These are phyloP conservation scores for Physcomitrium patens DNA, from an alignment of 225 moss, liverwort and hornwort species.

Conservation along the genomic window DNA sequence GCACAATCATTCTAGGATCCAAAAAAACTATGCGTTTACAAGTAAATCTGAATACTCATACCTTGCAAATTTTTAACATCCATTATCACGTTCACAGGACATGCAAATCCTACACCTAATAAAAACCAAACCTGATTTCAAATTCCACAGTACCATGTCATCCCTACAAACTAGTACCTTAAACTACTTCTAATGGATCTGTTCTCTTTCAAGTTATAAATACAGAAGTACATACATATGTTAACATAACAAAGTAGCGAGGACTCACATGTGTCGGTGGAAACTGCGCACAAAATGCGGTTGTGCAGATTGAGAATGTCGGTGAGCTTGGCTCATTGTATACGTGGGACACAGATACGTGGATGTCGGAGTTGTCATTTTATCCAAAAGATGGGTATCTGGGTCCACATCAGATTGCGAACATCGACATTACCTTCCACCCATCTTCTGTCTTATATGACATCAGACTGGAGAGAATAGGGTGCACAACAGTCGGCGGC, in stretches of 20 bases:
- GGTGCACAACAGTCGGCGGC: slow-evolving; percentile 72
- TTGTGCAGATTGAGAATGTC: slow-evolving; percentile 69
- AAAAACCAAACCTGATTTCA: too few species aligned
- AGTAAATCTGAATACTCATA: slow-evolving; percentile 13
- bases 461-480: slow-evolving; percentile 68
- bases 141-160: too few species aligned
- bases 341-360: slow-evolving; percentile 71
- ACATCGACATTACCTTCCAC: slow-evolving; percentile 79
- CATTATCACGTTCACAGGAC: too few species aligned
- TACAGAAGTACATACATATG: too few species aligned
- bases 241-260: too few species aligned
- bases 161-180: too few species aligned
- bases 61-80: too few species aligned
- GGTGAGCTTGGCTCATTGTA: slow-evolving; percentile 91
- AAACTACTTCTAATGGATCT: too few species aligned
- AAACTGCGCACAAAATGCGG: accelerated
- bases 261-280: too few species aligned
- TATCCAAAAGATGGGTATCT: slow-evolving; percentile 80
- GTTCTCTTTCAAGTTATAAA: too few species aligned
- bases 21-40: slow-evolving; percentile 57
- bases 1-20: slow-evolving; percentile 70
- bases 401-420: slow-evolving; percentile 72
- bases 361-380: slow-evolving; percentile 70
- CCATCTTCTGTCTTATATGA: slow-evolving; percentile 68
- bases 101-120: too few species aligned